Evolutionary conservation across 495 filamentous ascomycete genomes (phyloP), one percentile per base, ranked within the genome.

Genomic region (Aspergillus cristatus): DNA sequence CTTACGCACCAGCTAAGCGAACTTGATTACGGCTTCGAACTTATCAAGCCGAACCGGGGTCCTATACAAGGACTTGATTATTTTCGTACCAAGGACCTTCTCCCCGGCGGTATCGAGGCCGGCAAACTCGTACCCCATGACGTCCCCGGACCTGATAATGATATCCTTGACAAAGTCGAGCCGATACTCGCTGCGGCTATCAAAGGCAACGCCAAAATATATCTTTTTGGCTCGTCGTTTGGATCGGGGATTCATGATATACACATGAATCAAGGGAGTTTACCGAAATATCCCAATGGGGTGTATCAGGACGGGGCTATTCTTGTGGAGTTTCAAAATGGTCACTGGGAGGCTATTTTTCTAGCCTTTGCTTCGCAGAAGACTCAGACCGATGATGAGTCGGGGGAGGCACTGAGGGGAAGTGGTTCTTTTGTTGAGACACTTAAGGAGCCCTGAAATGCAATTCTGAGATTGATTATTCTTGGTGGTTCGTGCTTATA

Each of bases 251-350:
- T 67, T 22, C 63, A 67, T 41, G 54, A 67, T 43, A 43, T 67
- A 2, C 63, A 67, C 41, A 63, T 65, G 63, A 67, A 67, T 42
- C 63, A 67, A 46, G 61, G 63, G 22, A 63, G 51, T 45, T 35
- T 47, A 25, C 43, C 47, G 10, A 34, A 38, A 3, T 67, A 45
- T 38, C 47, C 54, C 17, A 67, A 67, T 38, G 60, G 60, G 7
- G 51, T 56, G 12, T 58, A 49, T 16, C 53, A 63, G 36, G 63
- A 67, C 45, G 61, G 63, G 2, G 63, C 50, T 0, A 4, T 57
- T 26, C n/a, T 57, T 28, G 41, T 43, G 14, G 28, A n/a, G 12
- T 43, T 43, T 13, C 28, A 30, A 3, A 39, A 47, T 31, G 44
- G 44, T 3, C 38, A 42, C n/a, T 47, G 44, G 44, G 44, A 47